Evolutionary conservation across 306 rosid species (phyloP).

Genomic region (Cicer bijugum): DNA sequence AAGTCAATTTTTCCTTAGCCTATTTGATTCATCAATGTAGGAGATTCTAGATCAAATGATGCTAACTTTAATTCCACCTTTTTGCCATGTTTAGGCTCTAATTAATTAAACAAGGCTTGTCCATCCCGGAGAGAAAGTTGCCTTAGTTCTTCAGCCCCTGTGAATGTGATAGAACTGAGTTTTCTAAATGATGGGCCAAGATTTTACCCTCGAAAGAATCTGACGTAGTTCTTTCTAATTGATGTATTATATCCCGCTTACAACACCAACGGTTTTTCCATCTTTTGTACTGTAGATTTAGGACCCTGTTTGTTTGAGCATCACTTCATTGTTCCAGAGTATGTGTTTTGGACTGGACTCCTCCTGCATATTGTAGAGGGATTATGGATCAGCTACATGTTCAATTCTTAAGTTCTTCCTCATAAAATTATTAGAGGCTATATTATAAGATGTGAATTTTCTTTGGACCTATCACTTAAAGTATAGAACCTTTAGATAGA

Average conservation of each 20-base stretch:
- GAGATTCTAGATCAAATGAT: conserved; percentile 53
- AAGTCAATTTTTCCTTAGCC: conserved; percentile 71
- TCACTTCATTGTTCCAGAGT: background rate
- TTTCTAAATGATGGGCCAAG: background rate
- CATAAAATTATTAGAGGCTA: conserved; percentile 14
- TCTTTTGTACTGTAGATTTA: conserved; percentile 7
- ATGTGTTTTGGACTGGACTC: conserved; percentile 33
- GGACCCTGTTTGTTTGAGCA: conserved; percentile 1
- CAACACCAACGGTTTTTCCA: background rate
- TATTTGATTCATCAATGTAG: conserved; percentile 57
- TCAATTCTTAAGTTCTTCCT: background rate
- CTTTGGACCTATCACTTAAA: conserved; percentile 5
- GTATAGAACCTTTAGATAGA: conserved; percentile 7
- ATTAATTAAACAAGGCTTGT: conserved; percentile 39
- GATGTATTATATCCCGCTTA: conserved; percentile 14
- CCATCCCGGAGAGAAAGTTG: conserved; percentile 47
- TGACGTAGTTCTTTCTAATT: conserved; percentile 28
- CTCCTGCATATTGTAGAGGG: conserved; percentile 27
- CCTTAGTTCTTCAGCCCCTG: conserved; percentile 46
- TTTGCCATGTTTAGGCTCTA: conserved; percentile 53
- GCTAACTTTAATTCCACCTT: conserved; percentile 54
- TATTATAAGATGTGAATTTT: conserved; percentile 25
- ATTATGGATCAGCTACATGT: conserved; percentile 14
- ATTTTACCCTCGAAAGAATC: conserved; percentile 16
- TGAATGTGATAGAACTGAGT: conserved; percentile 21